A percentile compares a stretch with the other conserved stretches of the same genome.
These are phyloP conservation scores for Leccinum boreale DNA, from an alignment of 768 basidiomycete genomes.

Conservation along the genomic window DNA sequence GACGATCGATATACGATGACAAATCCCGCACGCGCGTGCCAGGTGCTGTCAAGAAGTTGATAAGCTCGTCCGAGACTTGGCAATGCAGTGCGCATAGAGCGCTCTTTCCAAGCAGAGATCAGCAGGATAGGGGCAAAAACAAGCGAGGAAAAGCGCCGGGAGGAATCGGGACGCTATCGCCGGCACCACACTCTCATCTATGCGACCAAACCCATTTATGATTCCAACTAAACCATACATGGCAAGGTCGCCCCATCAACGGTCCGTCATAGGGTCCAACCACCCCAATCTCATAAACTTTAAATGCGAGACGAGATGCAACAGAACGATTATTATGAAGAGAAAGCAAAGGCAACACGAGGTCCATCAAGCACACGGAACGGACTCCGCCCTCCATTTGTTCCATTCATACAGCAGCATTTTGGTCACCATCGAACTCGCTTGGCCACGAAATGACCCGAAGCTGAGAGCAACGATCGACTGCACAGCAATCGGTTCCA, in stretches of 20 bases:
- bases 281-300: background rate
- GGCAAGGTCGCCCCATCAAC: background rate
- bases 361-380: background rate
- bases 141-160: background rate
- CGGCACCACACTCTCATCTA: background rate
- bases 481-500: background rate
- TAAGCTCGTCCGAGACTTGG: background rate
- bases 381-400: background rate
- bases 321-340: background rate
- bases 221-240: conserved; percentile 1
- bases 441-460: background rate
- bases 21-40: background rate
- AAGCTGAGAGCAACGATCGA: background rate
- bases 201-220: background rate
- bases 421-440: background rate
- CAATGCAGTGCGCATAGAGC: background rate
- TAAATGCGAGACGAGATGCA: background rate
- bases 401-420: background rate
- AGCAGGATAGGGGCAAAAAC: background rate
- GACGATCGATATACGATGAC: conserved; percentile 1
- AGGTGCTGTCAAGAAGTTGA: background rate
- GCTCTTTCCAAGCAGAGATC: background rate
- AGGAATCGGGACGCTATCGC: background rate
- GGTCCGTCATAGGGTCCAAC: background rate
- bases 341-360: background rate